Evolutionary conservation across 2,329 filamentous ascomycete species (phyloP).

Genomic region (Stachybotrys elegans): DNA sequence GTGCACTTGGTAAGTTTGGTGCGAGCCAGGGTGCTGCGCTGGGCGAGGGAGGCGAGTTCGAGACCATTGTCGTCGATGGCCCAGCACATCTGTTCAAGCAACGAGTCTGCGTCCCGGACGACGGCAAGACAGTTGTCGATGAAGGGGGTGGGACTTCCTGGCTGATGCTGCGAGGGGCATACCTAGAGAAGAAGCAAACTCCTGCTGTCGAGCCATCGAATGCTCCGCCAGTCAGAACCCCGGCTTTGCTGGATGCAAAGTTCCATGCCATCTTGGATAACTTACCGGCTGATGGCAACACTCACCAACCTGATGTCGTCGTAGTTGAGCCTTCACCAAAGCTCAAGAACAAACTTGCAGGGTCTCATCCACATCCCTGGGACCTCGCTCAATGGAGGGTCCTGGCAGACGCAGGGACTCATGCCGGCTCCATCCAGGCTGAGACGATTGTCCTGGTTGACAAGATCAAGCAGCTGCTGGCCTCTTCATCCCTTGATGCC

Average conservation of each 20-base stretch:
- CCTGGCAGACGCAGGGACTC: constrained; percentile 17
- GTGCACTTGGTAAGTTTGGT: constrained; percentile 63
- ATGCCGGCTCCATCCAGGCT: constrained; percentile 31
- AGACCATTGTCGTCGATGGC: constrained; percentile 83
- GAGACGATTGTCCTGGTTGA: constrained; percentile 45
- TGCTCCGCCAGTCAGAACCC: constrained; percentile 45
- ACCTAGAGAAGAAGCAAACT: constrained; percentile 38
- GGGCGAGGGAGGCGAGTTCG: constrained; percentile 94
- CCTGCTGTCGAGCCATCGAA: constrained; percentile 9
- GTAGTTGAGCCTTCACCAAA: constrained; percentile 13
- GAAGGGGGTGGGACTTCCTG: constrained; percentile 77
- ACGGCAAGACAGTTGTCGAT: constrained; percentile 45
- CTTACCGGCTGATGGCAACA: not conserved
- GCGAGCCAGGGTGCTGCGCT: constrained; percentile 65
- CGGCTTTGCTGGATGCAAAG: constrained; percentile 60
- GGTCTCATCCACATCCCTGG: not conserved
- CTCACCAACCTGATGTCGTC: constrained; percentile 3
- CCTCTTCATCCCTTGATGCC: constrained; percentile 19
- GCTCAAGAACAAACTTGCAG: too few relatives aligned
- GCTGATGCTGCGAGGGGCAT: constrained; percentile 57
- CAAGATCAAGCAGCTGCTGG: constrained; percentile 37
- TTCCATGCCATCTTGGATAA: constrained; percentile 42
- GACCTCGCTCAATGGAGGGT: constrained; percentile 14
- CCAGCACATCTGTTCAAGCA: constrained; percentile 68
- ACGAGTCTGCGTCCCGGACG: constrained; percentile 57